Evolutionary conservation across 2,329 filamentous ascomycete species (phyloP).

Genomic region (Microdochium paspali): DNA sequence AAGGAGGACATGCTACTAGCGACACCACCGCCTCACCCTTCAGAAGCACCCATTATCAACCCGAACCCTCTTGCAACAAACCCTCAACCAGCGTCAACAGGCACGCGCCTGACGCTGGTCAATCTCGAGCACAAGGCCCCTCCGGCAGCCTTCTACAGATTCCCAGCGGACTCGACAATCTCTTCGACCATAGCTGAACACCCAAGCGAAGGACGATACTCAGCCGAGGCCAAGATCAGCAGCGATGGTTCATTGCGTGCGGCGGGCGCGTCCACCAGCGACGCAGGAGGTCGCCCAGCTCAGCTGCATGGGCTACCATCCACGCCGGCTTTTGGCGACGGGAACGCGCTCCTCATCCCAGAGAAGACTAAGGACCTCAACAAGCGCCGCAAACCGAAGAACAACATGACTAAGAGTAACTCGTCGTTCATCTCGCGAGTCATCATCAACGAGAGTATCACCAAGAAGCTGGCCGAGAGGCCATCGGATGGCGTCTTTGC

Average conservation of each 20-base stretch:
- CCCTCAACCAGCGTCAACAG: constrained; percentile 72
- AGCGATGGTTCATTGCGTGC: constrained; percentile 42
- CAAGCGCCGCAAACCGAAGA: constrained; percentile 91
- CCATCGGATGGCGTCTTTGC: constrained; percentile 72
- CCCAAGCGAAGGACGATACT: constrained; percentile 49
- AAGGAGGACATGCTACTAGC: constrained; percentile 88
- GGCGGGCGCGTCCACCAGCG: constrained; percentile 44
- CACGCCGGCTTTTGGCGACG: constrained; percentile 72
- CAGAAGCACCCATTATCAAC: constrained; percentile 78
- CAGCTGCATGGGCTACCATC: constrained; percentile 30
- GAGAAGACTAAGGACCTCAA: constrained; percentile 59
- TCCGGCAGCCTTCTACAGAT: constrained; percentile 45
- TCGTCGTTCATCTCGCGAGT: constrained; percentile 97
- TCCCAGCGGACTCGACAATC: constrained; percentile 39
- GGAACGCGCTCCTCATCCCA: constrained; percentile 63
- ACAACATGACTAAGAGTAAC: constrained; percentile 96
- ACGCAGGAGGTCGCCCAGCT: constrained; percentile 28
- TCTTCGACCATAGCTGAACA: constrained; percentile 50
- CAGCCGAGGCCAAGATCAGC: constrained; percentile 48
- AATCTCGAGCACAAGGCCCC: constrained; percentile 54
- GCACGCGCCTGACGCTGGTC: constrained; percentile 75
- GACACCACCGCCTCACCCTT: constrained; percentile 90
- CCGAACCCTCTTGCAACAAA: constrained; percentile 85
- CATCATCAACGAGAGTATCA: constrained; percentile 75
- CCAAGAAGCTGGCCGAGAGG: constrained; percentile 72